phyloP scores from a whole-genome alignment of 306 rosid genomes.

The Trifolium pratense region DNA sequence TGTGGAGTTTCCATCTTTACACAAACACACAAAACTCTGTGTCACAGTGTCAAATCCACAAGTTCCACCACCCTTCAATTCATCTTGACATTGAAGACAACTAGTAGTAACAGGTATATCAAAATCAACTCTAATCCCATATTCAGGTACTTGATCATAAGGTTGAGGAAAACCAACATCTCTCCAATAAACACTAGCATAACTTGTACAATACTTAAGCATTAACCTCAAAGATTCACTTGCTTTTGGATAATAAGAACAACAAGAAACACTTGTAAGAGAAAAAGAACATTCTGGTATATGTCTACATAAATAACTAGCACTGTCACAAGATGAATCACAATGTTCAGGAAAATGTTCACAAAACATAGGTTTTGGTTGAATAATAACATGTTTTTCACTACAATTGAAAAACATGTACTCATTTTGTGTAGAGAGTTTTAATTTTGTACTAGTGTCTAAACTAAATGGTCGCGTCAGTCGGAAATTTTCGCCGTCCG shows the following conservation, averaged over 20 bases:
- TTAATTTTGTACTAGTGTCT: constrained; percentile 72
- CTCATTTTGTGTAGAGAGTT: constrained; percentile 76
- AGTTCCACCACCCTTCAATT: constrained; percentile 76
- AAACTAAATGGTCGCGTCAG: constrained; percentile 76
- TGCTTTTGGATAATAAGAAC: constrained; percentile 86
- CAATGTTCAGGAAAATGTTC: constrained; percentile 79
- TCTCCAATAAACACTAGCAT: constrained; percentile 89
- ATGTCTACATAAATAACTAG: constrained; percentile 87
- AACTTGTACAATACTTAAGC: constrained; percentile 78
- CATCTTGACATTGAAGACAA: constrained; percentile 89
- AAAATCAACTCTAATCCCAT: constrained; percentile 83
- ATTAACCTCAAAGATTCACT: constrained; percentile 75
- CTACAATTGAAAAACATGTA: constrained; percentile 94
- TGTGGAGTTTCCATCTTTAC: constrained; percentile 72
- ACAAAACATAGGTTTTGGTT: constrained; percentile 83
- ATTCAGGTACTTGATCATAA: constrained; percentile 86
- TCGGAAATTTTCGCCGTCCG: constrained; percentile 67
- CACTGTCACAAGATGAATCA: constrained; percentile 89
- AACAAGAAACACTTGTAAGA: constrained; percentile 61
- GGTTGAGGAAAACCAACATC: constrained; percentile 72
- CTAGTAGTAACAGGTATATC: constrained; percentile 75
- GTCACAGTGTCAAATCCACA: constrained; percentile 73
- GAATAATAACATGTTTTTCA: constrained; percentile 64
- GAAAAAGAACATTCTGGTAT: constrained; percentile 72
- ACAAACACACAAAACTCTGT: constrained; percentile 70